Evolutionary conservation across 345 rosid species (phyloP), one percentile per base, ranked within the genome.

Genomic region (Eutrema yunnanense): DNA sequence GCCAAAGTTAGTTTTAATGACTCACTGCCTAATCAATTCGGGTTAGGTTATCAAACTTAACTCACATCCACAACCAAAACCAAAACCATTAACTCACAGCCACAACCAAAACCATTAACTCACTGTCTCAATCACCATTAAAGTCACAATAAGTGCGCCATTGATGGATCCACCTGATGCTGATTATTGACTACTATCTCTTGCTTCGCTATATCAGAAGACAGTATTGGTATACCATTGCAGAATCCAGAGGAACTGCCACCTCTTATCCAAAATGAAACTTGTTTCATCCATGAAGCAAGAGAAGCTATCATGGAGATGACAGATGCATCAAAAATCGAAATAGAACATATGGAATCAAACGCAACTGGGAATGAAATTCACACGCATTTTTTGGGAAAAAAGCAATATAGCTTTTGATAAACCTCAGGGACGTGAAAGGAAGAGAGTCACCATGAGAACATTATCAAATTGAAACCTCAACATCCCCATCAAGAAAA

Each of bases 181-280:
- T 78, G 88, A 64, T 46, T 63, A 26, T 69, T 78, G 69, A 67
- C 40, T 40, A 60, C 79, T 37, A 80, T 68, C 50, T 71, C 86
- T 78, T 77, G 82, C 74, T 76, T 67, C 4, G 49, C 70, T 42
- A 79, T 62, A 69, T 77, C 74, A 16, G 75, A 61, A 62, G 77
- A 78, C 33, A 76, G 72, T 65, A 64, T 34, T 42, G 57, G 43
- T 72, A 73, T 43, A 74, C 79, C 78, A 55, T 37, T 71, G 4
- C 80, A 76, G 38, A 75, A 66, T 57, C 81, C 79, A 12, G 85
- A 53, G 16, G 79, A 75, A 52, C 69, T 56, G 9, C 77, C 75
- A 30, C 57, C 61, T 72, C 34, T 72, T 55, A 77, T 59, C 73
- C 55, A 77, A 51, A 58, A 52, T 16, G 2, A 50, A 72, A 59